phyloP scores from a whole-genome alignment of 805 yeast species.

The Tetrapisispora namnaoensis region DNA sequence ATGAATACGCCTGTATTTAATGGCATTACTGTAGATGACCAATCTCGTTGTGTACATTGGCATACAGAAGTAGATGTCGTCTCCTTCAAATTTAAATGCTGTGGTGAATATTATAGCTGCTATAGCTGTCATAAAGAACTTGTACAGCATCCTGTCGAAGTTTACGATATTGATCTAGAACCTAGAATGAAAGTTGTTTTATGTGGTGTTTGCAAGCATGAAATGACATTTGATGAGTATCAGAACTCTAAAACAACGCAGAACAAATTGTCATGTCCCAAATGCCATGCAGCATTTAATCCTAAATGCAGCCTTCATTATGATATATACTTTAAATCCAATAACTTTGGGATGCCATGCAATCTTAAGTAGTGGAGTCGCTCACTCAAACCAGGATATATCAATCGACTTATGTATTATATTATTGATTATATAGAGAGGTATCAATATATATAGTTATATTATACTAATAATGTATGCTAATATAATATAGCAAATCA shows the following conservation, averaged over 20 bases:
- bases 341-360: background rate
- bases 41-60: constrained; percentile 29
- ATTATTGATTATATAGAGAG: background rate
- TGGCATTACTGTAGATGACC: constrained; percentile 20
- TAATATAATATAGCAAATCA: background rate
- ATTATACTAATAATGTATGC: background rate
- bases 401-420: background rate
- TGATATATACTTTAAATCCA: constrained; percentile 19
- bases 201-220: constrained; percentile 25
- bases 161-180: constrained; percentile 9
- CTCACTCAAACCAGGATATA: background rate
- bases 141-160: constrained; percentile 10
- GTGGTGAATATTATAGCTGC: constrained; percentile 21
- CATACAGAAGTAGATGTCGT: constrained; percentile 23
- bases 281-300: constrained; percentile 21
- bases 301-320: constrained; percentile 29
- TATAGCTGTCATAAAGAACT: constrained; percentile 21
- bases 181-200: constrained; percentile 12
- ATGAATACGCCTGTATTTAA: background rate
- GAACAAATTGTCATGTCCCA: constrained; percentile 10
- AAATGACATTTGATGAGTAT: constrained; percentile 24
- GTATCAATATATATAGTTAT: background rate
- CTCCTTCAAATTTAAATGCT: constrained; percentile 26
- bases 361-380: background rate
- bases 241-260: background rate